Evolutionary conservation across 805 yeast genomes (phyloP).

Genomic region (Candida maris): DNA sequence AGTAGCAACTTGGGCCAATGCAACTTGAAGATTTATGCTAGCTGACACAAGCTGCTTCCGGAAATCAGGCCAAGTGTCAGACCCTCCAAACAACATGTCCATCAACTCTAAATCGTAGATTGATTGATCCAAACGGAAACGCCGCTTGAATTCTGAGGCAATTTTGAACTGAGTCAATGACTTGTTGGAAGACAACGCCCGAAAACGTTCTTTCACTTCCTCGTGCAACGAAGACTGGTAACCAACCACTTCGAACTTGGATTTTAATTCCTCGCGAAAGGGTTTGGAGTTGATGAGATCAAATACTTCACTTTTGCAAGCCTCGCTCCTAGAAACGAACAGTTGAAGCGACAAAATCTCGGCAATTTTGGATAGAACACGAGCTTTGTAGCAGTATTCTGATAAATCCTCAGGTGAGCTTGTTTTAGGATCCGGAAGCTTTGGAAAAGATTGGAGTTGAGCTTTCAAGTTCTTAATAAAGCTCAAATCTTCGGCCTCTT

Average conservation of each 20-base stretch:
- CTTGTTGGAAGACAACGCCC: constrained; percentile 38
- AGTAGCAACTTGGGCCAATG: constrained; percentile 62
- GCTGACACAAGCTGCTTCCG: constrained; percentile 52
- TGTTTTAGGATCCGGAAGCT: constrained; percentile 16
- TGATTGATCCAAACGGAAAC: constrained; percentile 49
- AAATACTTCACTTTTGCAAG: constrained; percentile 38
- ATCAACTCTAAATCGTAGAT: constrained; percentile 59
- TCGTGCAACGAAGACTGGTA: constrained; percentile 21
- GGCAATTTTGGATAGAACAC: constrained; percentile 61
- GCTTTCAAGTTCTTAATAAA: constrained; percentile 42
- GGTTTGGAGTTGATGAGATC: constrained; percentile 16
- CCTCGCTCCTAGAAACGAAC: constrained; percentile 50
- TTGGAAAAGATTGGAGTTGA: constrained; percentile 25
- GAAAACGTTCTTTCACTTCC: constrained; percentile 43
- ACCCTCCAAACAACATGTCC: constrained; percentile 51
- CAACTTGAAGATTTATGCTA: constrained; percentile 59
- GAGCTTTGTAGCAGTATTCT: constrained; percentile 49
- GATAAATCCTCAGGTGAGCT: constrained; percentile 24
- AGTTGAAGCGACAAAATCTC: constrained; percentile 73
- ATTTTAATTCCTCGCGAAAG: constrained; percentile 36
- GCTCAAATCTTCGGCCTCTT: constrained; percentile 45
- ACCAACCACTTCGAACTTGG: constrained; percentile 34
- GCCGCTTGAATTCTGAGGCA: constrained; percentile 41
- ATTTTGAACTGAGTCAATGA: constrained; percentile 50
- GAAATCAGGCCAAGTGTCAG: constrained; percentile 45